phyloP scores from a whole-genome alignment of 345 rosid genomes.

The Boechera divaricarpa region DNA sequence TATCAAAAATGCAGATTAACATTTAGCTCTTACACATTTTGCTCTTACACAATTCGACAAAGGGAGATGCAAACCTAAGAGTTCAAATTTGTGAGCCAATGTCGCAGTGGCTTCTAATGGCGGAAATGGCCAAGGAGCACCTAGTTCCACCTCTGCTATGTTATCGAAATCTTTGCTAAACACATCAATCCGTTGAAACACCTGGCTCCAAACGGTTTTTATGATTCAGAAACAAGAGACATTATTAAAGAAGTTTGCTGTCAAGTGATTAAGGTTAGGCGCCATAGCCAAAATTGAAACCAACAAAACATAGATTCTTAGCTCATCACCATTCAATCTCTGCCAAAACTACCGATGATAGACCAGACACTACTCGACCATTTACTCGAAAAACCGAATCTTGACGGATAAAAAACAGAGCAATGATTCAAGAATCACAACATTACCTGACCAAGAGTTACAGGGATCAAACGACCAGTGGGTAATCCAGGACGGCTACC shows the following conservation, averaged over 20 bases:
- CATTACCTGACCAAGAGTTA: slow-evolving; percentile 88
- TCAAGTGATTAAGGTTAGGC: neutral
- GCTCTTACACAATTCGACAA: neutral
- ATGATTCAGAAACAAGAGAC: neutral
- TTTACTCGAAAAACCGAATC: neutral
- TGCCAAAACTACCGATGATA: neutral
- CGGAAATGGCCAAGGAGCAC: slow-evolving; percentile 92
- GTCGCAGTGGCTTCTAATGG: slow-evolving; percentile 77
- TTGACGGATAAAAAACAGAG: neutral
- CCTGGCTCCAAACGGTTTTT: slow-evolving; percentile 49
- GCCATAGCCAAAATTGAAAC: neutral
- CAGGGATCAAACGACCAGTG: slow-evolving; percentile 83
- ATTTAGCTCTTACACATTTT: neutral
- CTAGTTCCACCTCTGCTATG: slow-evolving; percentile 82
- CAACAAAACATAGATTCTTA: neutral
- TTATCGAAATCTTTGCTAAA: slow-evolving; percentile 88
- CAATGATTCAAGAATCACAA: neutral
- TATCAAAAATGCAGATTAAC: neutral
- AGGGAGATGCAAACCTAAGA: slow-evolving; percentile 55
- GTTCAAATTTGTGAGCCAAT: slow-evolving; percentile 89
- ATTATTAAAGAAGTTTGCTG: neutral
- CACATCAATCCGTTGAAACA: slow-evolving; percentile 89
- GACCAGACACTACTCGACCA: neutral
- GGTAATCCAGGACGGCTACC: slow-evolving; percentile 96
- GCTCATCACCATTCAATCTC: neutral